Percentiles rank a stretch among this genome's conserved stretches.
These are phyloP conservation scores for Chenopodium album DNA, from an alignment of 148 eudicot species.

Conservation along the genomic window DNA sequence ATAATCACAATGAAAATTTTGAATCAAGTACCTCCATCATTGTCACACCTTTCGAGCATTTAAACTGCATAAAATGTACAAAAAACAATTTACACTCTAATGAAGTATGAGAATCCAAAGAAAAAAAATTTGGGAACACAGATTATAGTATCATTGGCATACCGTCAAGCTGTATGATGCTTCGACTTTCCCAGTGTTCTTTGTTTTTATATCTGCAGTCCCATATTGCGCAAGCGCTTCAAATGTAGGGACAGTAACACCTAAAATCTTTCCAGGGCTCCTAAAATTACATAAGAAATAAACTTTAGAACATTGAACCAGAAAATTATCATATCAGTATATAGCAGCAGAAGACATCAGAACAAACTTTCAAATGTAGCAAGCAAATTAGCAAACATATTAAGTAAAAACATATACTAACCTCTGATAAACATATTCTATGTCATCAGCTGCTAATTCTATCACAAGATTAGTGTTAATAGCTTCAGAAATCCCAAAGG, in stretches of 20 bases:
- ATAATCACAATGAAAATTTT: neutral
- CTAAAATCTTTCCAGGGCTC: slow-evolving; percentile 86
- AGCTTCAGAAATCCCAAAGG: slow-evolving; percentile 86
- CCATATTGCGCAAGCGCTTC: slow-evolving; percentile 93
- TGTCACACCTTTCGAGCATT: slow-evolving; percentile 82
- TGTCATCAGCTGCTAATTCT: slow-evolving; percentile 88
- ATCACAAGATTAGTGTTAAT: slow-evolving; percentile 78
- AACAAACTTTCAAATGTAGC: neutral
- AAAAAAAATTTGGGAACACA: neutral
- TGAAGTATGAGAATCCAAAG: neutral
- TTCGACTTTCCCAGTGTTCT: slow-evolving; percentile 82
- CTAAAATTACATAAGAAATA: slow-evolving; percentile 27
- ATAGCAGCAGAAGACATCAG: neutral
- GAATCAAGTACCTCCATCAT: slow-evolving; percentile 71
- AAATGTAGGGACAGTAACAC: slow-evolving; percentile 77
- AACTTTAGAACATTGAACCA: slow-evolving; percentile 1
- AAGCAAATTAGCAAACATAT: neutral
- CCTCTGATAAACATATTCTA: slow-evolving; percentile 89
- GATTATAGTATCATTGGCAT: slow-evolving; percentile 5
- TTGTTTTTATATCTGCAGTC: slow-evolving; percentile 65
- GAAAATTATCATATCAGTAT: neutral
- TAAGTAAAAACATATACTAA: slow-evolving; percentile 13
- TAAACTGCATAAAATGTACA: slow-evolving; percentile 59
- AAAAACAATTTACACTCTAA: neutral
- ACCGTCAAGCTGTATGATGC: slow-evolving; percentile 97